Evolutionary conservation across 2,329 filamentous ascomycete species (phyloP), one percentile per base, ranked within the genome.

Genomic region (Colletotrichum costaricense): DNA sequence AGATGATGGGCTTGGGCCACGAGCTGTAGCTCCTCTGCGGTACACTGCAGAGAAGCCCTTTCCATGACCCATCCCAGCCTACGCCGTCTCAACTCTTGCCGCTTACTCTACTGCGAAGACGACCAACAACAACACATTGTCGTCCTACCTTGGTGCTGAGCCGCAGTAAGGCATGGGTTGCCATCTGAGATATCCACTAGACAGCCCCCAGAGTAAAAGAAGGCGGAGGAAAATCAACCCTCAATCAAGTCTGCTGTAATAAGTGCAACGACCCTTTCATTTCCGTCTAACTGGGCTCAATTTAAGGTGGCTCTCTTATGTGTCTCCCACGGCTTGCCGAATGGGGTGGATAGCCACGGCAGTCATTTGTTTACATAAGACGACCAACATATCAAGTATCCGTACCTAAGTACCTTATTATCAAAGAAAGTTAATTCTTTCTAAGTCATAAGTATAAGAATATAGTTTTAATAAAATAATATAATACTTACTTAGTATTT

Each of bases 301-400:
- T 55, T 54, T n/a, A 22, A 35, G 54, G 56, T 33, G 30, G 24
- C 56, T 55, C 24, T 28, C 33, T 35, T 35, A 42, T 33, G 38
- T 6, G 33, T 42, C 54, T 65, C 54, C 19, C 22, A 42, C 22
- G 14, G 24, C 49, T 24, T 28, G 22, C 63, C 28, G 54, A 30
- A 22, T 12, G 26, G 52, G 5, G 22, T 46, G 55, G 11, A 38
- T 19, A 22, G 42, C 42, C 28, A 19, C 38, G 58, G n/a, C 65
- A 67, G 19, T 56, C 38, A 46, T 67, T 55, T 68, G 38, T 57
- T 49, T 68, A 64, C 58, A 52, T 68, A 33, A 22, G 69, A 52
- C 24, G 52, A 49, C 28, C 28, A 49, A 38, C 22, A 22, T n/a
- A 49, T 49, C 22, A 28, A 38, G 22, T n/a, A 33, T 42, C 14